A percentile compares a stretch with the other conserved stretches of the same genome.
Evolutionary conservation across 2,329 filamentous ascomycete species (phyloP).

Genomic region (Elsinoe necatrix): DNA sequence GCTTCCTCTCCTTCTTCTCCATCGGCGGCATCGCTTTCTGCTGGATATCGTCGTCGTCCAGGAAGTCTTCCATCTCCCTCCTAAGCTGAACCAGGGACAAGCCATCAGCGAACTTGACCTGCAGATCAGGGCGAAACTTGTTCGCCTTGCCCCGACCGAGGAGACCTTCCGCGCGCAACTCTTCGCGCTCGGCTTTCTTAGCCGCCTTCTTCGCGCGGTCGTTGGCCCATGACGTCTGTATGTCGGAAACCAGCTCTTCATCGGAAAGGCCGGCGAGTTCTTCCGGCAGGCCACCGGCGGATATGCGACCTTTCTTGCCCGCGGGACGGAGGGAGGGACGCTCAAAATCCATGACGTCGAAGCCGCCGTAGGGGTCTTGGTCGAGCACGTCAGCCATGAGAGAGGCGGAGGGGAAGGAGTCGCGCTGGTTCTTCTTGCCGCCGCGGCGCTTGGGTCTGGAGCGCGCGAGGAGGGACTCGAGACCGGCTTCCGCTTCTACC

Average conservation of each 20-base stretch:
- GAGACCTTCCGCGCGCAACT: slow-evolving; percentile 37
- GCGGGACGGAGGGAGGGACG: slow-evolving; percentile 58
- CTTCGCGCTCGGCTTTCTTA: slow-evolving; percentile 41
- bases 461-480: slow-evolving; percentile 23
- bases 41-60: slow-evolving; percentile 52
- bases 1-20: slow-evolving; percentile 66
- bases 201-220: slow-evolving; percentile 39
- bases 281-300: slow-evolving; percentile 34
- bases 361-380: slow-evolving; percentile 55
- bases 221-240: slow-evolving; percentile 35
- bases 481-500: slow-evolving; percentile 25
- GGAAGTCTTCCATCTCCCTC: slow-evolving; percentile 62
- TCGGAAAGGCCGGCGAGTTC: slow-evolving; percentile 36
- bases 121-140: slow-evolving; percentile 42
- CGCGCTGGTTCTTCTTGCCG: slow-evolving; percentile 22
- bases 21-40: slow-evolving; percentile 76
- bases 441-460: slow-evolving; percentile 17
- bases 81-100: slow-evolving; percentile 64
- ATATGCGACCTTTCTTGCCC: slow-evolving; percentile 45
- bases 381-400: slow-evolving; percentile 51
- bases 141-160: slow-evolving; percentile 33
- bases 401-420: slow-evolving; percentile 45
- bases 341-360: slow-evolving; percentile 81
- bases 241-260: slow-evolving; percentile 34
- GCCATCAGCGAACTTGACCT: slow-evolving; percentile 62